Base-by-base conservation (phyloP, 2,329 filamentous ascomycete species). In the Sarocladiaceae sp. region DNA sequence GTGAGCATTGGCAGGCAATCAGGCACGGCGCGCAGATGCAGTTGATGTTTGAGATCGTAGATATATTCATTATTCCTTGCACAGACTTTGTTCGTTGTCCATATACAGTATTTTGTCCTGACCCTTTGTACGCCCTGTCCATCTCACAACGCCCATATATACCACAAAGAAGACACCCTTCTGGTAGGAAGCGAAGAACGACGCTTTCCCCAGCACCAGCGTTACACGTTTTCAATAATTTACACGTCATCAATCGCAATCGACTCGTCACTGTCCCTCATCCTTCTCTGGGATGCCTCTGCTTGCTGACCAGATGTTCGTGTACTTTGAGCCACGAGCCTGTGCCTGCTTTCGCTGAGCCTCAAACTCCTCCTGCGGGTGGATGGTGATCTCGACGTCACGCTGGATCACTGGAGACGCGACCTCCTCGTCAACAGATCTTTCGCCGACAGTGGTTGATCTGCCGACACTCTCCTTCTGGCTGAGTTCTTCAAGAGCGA, bases 351-450 rank as follows among this genome's bases (percentile, higher is more conserved):
- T 15, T 18, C 37, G 10, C 13, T 41, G 23, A 13, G 23, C 20
- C 24, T 27, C 23, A 10, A 41, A 19, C 37, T 41, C 37, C 23
- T 41, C 37, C 19, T 41, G 15, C 10, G 37, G 37, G n/a, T 41
- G 37, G 13, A 41, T 41, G 6, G 7, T 7, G 15, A 41, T 41
- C 37, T 41, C 37, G 11, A 41, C 37, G 4, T 41, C 23, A 16
- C 37, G 21, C 24, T 41, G 37, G 24, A 41, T 29, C 5, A 24
- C 37, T 16, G 37, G 23, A 6, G 29, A 3, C 3, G 7, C 24
- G 15, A 16, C n/a, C 23, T 41, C 37, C 20, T 41, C 37, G n/a
- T 41, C 37, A 19, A 3, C 9, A 9, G 37, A 41, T n/a, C 23
- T 21, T 15, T 16, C 29, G 37, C 20, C 12, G 21, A 13, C 20